phyloP scores from a whole-genome alignment of 192 early-diverging fungal species.

The Coemansia sp. region DNA sequence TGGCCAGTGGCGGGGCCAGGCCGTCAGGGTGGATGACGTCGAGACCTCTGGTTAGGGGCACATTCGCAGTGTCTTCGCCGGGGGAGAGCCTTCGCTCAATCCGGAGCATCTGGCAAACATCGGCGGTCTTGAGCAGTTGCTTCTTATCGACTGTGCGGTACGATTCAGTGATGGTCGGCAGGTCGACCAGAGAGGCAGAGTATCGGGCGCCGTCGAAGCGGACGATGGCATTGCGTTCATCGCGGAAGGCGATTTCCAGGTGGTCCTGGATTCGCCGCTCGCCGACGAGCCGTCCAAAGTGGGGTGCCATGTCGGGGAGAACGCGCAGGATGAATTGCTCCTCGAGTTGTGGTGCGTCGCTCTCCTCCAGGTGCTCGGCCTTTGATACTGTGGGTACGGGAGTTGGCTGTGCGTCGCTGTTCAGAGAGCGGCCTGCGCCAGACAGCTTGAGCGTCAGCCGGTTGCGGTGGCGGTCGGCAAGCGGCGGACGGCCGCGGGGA shows the following conservation, averaged over 20 bases:
- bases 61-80: neutral
- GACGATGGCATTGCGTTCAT: conserved; percentile 35
- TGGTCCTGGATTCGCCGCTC: conserved; percentile 37
- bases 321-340: conserved; percentile 45
- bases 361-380: conserved; percentile 11
- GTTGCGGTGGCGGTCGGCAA: conserved; percentile 41
- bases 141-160: conserved; percentile 40
- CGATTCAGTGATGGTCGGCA: conserved; percentile 44
- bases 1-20: conserved; percentile 19
- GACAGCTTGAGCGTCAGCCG: conserved; percentile 45
- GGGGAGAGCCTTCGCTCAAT: conserved; percentile 13
- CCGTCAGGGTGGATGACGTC: conserved; percentile 31
- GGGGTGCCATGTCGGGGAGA: conserved; percentile 27
- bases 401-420: neutral
- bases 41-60: conserved; percentile 25
- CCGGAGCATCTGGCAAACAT: conserved; percentile 46
- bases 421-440: neutral
- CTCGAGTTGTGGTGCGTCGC: conserved; percentile 25
- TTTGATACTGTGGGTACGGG: neutral
- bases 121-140: conserved; percentile 44
- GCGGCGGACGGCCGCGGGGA: conserved; percentile 45
- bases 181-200: conserved; percentile 27
- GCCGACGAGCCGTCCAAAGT: conserved; percentile 20
- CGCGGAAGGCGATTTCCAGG: conserved; percentile 36
- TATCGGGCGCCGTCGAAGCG: conserved; percentile 17